A percentile compares a stretch with the other conserved stretches of the same genome.
Evolutionary conservation across 768 basidiomycete species (phyloP).

Genomic region (Hericium rajendrae): DNA sequence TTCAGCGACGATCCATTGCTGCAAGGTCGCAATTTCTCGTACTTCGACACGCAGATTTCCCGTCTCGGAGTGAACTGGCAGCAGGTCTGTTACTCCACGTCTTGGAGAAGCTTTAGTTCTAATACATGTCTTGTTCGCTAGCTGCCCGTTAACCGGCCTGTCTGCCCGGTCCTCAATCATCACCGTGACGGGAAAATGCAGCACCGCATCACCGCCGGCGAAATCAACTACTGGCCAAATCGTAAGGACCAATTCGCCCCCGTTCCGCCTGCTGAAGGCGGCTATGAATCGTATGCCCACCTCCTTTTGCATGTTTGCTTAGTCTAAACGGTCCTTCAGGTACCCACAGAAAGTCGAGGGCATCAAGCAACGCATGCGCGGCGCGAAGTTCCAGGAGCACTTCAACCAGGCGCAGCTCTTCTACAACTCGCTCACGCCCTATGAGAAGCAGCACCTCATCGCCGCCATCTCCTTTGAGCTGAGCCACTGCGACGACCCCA

Average conservation of each 20-base stretch:
- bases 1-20: slow-evolving; percentile 72
- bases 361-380: slow-evolving; percentile 49
- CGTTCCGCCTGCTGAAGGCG: slow-evolving; percentile 40
- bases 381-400: slow-evolving; percentile 72
- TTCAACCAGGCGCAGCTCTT: slow-evolving; percentile 71
- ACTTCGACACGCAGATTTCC: slow-evolving; percentile 77
- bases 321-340: slow-evolving; percentile 19
- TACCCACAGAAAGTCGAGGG: slow-evolving; percentile 39
- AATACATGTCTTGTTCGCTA: slow-evolving; percentile 16
- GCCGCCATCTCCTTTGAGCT: slow-evolving; percentile 75
- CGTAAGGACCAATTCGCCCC: slow-evolving; percentile 43
- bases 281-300: slow-evolving; percentile 34
- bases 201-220: slow-evolving; percentile 46
- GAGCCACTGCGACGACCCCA: slow-evolving; percentile 68
- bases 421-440: slow-evolving; percentile 63
- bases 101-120: no score
- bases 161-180: slow-evolving; percentile 67
- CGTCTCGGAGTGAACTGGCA: slow-evolving; percentile 77
- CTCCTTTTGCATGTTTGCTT: background rate
- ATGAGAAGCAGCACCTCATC: slow-evolving; percentile 67
- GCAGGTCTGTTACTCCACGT: slow-evolving; percentile 29
- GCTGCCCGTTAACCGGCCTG: slow-evolving; percentile 76
- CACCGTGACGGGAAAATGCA: slow-evolving; percentile 54
- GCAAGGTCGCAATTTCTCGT: slow-evolving; percentile 78
- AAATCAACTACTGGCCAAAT: slow-evolving; percentile 80